Evolutionary conservation across 75 land plant genomes (phyloP).

Genomic region (Isoetes taiwanensis): DNA sequence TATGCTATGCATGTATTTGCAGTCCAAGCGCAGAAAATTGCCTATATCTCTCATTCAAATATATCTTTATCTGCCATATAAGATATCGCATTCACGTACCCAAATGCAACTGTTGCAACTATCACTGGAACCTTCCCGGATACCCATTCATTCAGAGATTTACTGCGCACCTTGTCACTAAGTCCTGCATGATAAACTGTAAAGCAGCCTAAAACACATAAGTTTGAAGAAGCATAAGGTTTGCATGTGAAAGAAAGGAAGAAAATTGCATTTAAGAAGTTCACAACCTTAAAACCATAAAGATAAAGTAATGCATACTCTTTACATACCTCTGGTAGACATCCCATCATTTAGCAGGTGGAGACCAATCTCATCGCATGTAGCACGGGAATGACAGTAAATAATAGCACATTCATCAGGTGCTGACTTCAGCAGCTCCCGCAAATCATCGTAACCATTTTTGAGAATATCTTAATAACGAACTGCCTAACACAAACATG

Average conservation of each 20-base stretch:
- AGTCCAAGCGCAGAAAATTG: too few relatives aligned
- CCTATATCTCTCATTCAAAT: too few relatives aligned
- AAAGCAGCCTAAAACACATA: too few relatives aligned
- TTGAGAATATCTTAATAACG: conserved; percentile 69
- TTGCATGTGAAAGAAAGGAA: neutral
- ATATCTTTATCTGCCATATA: too few relatives aligned
- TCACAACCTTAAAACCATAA: too few relatives aligned
- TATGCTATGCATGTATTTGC: too few relatives aligned
- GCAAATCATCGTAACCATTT: conserved; percentile 45
- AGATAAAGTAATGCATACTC: too few relatives aligned
- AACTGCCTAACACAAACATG: conserved; percentile 27
- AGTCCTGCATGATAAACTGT: conserved; percentile 86
- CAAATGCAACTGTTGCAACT: conserved; percentile 82
- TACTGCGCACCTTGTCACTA: conserved; percentile 40
- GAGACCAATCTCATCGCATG: conserved; percentile 60
- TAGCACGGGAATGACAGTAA: conserved; percentile 64
- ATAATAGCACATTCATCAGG: conserved; percentile 53
- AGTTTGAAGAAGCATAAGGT: neutral
- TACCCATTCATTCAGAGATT: conserved; percentile 62
- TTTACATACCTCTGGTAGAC: conserved; percentile 63
- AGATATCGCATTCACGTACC: too few relatives aligned
- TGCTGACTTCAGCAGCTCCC: conserved; percentile 28
- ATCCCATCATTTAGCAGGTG: conserved; percentile 48
- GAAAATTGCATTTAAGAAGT: too few relatives aligned
- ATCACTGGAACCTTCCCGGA: conserved; percentile 73